Evolutionary conservation across 139 green algal species (phyloP).

Genomic region (Ettlia oleoabundans): DNA sequence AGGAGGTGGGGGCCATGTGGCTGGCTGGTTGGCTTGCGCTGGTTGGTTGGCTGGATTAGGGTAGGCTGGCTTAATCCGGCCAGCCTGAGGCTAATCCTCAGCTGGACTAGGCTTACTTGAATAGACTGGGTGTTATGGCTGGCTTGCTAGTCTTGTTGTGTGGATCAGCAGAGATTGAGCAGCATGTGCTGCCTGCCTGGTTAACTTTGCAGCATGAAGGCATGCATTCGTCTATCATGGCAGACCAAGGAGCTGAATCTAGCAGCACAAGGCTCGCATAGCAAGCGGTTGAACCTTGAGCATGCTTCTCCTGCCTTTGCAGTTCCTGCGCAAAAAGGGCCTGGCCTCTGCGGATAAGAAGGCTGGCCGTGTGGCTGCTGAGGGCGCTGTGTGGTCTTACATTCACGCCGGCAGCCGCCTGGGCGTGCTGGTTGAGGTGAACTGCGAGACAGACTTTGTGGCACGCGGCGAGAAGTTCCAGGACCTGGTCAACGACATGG

Average conservation of each 20-base stretch:
- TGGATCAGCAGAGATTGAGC: too few relatives aligned
- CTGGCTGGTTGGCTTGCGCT: too few relatives aligned
- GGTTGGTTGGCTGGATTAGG: too few relatives aligned
- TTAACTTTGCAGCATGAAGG: too few relatives aligned
- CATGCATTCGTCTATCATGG: too few relatives aligned
- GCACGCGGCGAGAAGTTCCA: constrained; percentile 90
- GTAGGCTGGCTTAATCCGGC: too few relatives aligned
- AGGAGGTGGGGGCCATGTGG: constrained; percentile 69
- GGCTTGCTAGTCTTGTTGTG: too few relatives aligned
- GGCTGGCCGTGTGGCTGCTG: constrained; percentile 87
- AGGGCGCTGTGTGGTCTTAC: constrained; percentile 91
- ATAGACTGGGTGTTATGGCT: too few relatives aligned
- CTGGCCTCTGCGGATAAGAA: constrained; percentile 97
- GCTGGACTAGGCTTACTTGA: too few relatives aligned
- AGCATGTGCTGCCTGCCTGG: too few relatives aligned
- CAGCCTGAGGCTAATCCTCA: too few relatives aligned
- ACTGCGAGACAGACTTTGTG: constrained; percentile 98
- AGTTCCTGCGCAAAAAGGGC: constrained; percentile 97
- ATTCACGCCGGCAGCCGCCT: constrained; percentile 90
- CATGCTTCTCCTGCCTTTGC: background rate
- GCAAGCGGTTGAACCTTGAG: background rate
- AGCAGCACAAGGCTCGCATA: background rate
- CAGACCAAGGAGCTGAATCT: background rate
- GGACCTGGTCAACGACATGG: constrained; percentile 70
- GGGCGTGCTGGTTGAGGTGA: constrained; percentile 94